Evolutionary conservation across 2,329 filamentous ascomycete genomes (phyloP).

Genomic region (Cucurbitaria berberidis): DNA sequence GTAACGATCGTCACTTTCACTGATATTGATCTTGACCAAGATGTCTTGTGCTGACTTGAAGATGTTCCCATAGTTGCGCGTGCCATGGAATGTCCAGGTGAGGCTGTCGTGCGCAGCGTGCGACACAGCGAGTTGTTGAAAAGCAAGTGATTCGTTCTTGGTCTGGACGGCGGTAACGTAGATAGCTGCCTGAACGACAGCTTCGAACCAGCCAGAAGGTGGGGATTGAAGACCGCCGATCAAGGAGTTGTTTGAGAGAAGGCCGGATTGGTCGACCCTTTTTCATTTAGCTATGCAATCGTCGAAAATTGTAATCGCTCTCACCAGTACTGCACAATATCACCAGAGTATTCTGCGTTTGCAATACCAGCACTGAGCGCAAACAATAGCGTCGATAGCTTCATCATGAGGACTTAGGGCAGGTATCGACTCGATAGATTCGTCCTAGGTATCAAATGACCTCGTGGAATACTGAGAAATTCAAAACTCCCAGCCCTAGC

Average conservation of each 20-base stretch:
- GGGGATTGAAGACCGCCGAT: constrained; percentile 34
- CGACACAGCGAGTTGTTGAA: constrained; percentile 38
- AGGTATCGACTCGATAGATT: neutral
- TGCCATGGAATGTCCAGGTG: constrained; percentile 36
- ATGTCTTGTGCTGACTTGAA: constrained; percentile 25
- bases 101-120: constrained; percentile 38
- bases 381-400: constrained; percentile 35
- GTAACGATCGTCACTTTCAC: constrained; percentile 18
- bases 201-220: constrained; percentile 36
- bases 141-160: constrained; percentile 25
- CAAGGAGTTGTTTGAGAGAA: constrained; percentile 30
- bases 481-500: neutral
- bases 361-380: constrained; percentile 6
- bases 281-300: too few species aligned
- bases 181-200: constrained; percentile 32
- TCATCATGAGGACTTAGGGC: neutral
- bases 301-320: neutral
- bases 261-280: constrained; percentile 29
- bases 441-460: neutral
- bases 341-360: constrained; percentile 18
- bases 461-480: neutral
- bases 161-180: constrained; percentile 30
- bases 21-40: constrained; percentile 25
- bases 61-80: constrained; percentile 31
- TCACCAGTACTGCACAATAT: constrained; percentile 31